A percentile compares a stretch with the other conserved stretches of the same genome.
These are phyloP conservation scores for Nitzschia sp. DNA, from an alignment of 108 stramenopile species.

Conservation along the genomic window DNA sequence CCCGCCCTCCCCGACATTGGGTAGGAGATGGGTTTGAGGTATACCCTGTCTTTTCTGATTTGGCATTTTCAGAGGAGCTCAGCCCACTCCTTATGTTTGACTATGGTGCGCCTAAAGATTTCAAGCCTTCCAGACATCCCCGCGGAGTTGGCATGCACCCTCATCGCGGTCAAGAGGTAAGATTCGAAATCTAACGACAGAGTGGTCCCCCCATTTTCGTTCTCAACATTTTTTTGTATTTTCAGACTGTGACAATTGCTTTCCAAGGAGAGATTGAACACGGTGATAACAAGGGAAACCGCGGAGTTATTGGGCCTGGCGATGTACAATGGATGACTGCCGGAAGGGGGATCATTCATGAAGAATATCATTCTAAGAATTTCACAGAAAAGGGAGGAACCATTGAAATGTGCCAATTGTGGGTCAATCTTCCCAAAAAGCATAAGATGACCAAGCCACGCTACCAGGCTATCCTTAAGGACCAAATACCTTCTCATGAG, in stretches of 20 bases:
- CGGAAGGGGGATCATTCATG: constrained; percentile 88
- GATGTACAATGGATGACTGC: constrained; percentile 98
- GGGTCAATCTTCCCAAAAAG: constrained; percentile 80
- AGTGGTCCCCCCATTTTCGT: neutral
- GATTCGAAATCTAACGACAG: neutral
- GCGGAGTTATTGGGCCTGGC: constrained; percentile 65
- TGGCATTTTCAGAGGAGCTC: constrained; percentile 75
- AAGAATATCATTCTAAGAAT: constrained; percentile 76
- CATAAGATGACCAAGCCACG: constrained; percentile 85
- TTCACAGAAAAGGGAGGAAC: constrained; percentile 64
- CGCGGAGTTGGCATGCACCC: constrained; percentile 85
- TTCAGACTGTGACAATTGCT: constrained; percentile 90
- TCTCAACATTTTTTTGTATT: constrained; percentile 29
- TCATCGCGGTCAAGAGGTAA: constrained; percentile 48
- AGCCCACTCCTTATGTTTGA: constrained; percentile 87
- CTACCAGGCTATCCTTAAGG: constrained; percentile 72
- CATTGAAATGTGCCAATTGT: constrained; percentile 86
- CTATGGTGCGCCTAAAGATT: constrained; percentile 71
- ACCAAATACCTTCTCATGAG: constrained; percentile 62
- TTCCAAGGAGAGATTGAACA: constrained; percentile 91
- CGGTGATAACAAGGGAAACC: constrained; percentile 76
- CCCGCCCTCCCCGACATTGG: constrained; percentile 63
- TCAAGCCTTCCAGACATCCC: constrained; percentile 31
- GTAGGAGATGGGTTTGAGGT: constrained; percentile 82
- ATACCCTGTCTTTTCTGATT: constrained; percentile 79